Percentiles rank a stretch among this genome's conserved stretches.
phyloP scores from a whole-genome alignment of 495 filamentous ascomycete species.

The Penicillium antarcticum region DNA sequence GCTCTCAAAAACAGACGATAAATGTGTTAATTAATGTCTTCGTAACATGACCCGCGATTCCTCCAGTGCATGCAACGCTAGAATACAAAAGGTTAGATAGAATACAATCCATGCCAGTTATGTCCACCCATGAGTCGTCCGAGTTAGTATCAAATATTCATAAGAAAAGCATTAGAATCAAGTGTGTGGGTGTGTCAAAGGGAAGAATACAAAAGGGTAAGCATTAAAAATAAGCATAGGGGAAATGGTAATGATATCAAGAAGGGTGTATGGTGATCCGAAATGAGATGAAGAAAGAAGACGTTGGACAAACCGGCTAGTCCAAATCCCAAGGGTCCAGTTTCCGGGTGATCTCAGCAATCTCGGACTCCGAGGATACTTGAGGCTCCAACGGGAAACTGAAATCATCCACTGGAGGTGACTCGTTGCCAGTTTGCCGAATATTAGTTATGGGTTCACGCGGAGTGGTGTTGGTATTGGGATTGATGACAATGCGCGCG shows the following conservation, averaged over 20 bases:
- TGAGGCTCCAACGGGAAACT: slow-evolving; percentile 40
- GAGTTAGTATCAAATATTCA: slow-evolving; percentile 10
- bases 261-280: not conserved
- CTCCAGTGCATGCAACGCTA: slow-evolving; percentile 25
- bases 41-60: not conserved
- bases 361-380: slow-evolving; percentile 27
- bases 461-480: slow-evolving; percentile 19
- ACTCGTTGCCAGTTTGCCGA: not conserved
- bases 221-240: slow-evolving; percentile 18
- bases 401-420: slow-evolving; percentile 37
- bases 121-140: slow-evolving; percentile 10
- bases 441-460: slow-evolving; percentile 9
- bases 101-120: slow-evolving; percentile 10
- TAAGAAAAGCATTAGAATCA: slow-evolving; percentile 11
- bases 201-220: slow-evolving; percentile 1
- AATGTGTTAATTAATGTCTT: slow-evolving; percentile 3
- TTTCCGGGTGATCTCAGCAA: slow-evolving; percentile 15
- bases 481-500: slow-evolving; percentile 64
- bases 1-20: too few species aligned
- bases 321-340: slow-evolving; percentile 34
- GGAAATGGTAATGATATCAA: not conserved
- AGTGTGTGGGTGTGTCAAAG: slow-evolving; percentile 6
- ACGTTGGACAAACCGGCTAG: slow-evolving; percentile 1
- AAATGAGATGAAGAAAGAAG: not conserved
- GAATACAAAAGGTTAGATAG: slow-evolving; percentile 22